Evolutionary conservation across 2,329 filamentous ascomycete species (phyloP).

Genomic region (Xylariaceae sp.): DNA sequence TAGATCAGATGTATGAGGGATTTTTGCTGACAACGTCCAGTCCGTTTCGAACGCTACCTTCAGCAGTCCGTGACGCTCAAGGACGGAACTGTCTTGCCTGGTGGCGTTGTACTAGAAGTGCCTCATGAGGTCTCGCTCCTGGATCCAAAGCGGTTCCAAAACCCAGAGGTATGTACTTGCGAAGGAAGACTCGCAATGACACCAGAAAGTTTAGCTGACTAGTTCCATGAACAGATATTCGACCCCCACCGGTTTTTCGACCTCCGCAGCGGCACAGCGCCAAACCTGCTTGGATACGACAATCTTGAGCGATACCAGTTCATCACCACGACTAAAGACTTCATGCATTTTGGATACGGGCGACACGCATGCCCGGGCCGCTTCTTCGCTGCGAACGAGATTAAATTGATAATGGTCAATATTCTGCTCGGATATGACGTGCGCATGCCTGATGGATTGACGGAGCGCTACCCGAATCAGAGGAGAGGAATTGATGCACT

Average conservation of each 20-base stretch:
- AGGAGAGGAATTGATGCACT: neutral
- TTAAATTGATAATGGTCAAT: conserved; percentile 39
- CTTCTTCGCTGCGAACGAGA: conserved; percentile 42
- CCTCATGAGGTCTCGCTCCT: conserved; percentile 29
- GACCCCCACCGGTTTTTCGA: conserved; percentile 34
- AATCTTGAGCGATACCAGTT: conserved; percentile 38
- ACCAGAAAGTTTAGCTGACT: neutral
- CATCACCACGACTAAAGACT: conserved; percentile 32
- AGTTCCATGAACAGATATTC: conserved; percentile 21
- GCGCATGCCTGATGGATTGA: conserved; percentile 24
- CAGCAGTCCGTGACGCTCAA: conserved; percentile 32
- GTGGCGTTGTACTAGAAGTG: conserved; percentile 38
- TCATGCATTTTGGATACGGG: conserved; percentile 38
- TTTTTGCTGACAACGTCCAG: conserved; percentile 8
- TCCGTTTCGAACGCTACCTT: conserved; percentile 45
- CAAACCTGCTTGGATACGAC: conserved; percentile 8
- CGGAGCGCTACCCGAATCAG: conserved; percentile 16
- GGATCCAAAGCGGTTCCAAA: conserved; percentile 31
- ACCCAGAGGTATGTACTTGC: conserved; percentile 26
- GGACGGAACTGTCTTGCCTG: conserved; percentile 33
- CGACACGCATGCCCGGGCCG: conserved; percentile 37
- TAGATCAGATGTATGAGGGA: neutral
- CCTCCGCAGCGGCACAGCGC: conserved; percentile 26
- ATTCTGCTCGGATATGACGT: conserved; percentile 38
- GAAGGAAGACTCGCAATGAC: neutral